Conservation (phyloP, 805 yeast species). For the Cyberlindnera suaveolens region DNA sequence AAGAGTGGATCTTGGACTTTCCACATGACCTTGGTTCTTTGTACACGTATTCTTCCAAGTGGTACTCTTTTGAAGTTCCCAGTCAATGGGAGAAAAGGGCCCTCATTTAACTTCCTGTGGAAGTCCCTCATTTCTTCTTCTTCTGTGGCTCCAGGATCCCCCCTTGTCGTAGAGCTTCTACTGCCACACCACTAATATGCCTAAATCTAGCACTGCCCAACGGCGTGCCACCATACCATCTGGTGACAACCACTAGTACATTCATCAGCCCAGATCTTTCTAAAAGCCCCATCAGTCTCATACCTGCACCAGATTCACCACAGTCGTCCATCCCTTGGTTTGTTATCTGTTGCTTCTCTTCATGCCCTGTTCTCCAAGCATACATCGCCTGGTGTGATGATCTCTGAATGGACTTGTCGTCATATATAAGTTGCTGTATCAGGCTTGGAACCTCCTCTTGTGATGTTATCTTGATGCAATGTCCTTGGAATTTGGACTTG, state of each 20-base stretch:
- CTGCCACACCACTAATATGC: slow-evolving; percentile 53
- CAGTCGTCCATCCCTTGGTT: slow-evolving; percentile 62
- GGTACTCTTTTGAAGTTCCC: too few species aligned
- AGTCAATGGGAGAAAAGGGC: too few species aligned
- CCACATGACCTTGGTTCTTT: too few species aligned
- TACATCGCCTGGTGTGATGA: slow-evolving; percentile 70
- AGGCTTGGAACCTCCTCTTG: slow-evolving; percentile 37
- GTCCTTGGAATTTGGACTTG: slow-evolving; percentile 65
- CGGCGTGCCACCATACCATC: slow-evolving; percentile 82
- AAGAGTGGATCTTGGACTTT: too few species aligned
- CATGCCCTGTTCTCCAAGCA: slow-evolving; percentile 51
- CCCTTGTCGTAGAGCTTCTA: slow-evolving; percentile 41
- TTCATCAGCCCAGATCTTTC: slow-evolving; percentile 44
- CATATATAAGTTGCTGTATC: slow-evolving; percentile 34
- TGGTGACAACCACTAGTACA: slow-evolving; percentile 58
- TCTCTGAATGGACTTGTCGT: slow-evolving; percentile 43
- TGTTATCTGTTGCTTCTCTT: slow-evolving; percentile 3
- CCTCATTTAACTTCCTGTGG: too few species aligned
- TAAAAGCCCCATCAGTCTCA: slow-evolving; percentile 46
- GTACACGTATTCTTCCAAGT: too few species aligned
- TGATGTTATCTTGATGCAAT: slow-evolving; percentile 37
- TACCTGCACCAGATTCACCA: slow-evolving; percentile 75
- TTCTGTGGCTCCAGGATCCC: slow-evolving; percentile 19
- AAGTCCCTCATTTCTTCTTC: slow-evolving; percentile 1
- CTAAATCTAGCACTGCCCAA: slow-evolving; percentile 68